phyloP scores from a whole-genome alignment of 352 stramenopile genomes.

The Phytophthora multivora region DNA sequence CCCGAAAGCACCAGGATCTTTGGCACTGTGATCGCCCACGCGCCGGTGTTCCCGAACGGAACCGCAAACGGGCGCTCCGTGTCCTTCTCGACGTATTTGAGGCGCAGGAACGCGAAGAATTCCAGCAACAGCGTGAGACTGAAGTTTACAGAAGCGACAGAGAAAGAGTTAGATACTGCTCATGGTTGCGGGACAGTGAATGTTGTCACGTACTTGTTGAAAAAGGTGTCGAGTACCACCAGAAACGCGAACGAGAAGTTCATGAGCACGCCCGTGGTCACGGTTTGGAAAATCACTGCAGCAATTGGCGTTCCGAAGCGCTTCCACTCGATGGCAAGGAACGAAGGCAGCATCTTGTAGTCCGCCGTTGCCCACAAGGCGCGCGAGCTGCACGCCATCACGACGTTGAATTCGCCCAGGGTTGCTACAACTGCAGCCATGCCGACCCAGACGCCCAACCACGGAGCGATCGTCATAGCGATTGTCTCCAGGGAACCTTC shows the following conservation, averaged over 20 bases:
- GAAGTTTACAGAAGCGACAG: conserved; percentile 7
- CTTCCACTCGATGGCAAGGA: conserved; percentile 65
- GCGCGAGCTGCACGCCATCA: conserved; percentile 85
- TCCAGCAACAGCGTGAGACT: conserved; percentile 80
- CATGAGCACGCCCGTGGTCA: conserved; percentile 82
- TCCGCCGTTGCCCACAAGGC: conserved; percentile 82
- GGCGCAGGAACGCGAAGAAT: conserved; percentile 82
- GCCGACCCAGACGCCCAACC: conserved; percentile 84
- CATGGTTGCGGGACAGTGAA: too few relatives aligned
- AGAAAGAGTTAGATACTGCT: conserved; percentile 2
- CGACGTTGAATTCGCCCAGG: conserved; percentile 86
- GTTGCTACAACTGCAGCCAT: conserved; percentile 78
- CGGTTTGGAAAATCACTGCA: conserved; percentile 74
- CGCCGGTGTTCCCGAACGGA: conserved; percentile 68
- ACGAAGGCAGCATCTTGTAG: conserved; percentile 85
- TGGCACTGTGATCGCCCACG: conserved; percentile 79
- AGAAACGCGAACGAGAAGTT: conserved; percentile 86
- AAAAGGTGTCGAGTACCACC: conserved; percentile 85
- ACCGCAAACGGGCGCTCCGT: conserved; percentile 75
- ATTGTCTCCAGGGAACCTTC: conserved; percentile 81
- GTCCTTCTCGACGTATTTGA: conserved; percentile 85
- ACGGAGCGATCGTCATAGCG: conserved; percentile 71
- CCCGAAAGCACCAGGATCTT: conserved; percentile 83
- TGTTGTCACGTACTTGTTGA: conserved; percentile 78
- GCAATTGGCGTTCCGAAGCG: conserved; percentile 82